Base-by-base conservation (phyloP, 106 monocot genomes). In the Posidonia australis region DNA sequence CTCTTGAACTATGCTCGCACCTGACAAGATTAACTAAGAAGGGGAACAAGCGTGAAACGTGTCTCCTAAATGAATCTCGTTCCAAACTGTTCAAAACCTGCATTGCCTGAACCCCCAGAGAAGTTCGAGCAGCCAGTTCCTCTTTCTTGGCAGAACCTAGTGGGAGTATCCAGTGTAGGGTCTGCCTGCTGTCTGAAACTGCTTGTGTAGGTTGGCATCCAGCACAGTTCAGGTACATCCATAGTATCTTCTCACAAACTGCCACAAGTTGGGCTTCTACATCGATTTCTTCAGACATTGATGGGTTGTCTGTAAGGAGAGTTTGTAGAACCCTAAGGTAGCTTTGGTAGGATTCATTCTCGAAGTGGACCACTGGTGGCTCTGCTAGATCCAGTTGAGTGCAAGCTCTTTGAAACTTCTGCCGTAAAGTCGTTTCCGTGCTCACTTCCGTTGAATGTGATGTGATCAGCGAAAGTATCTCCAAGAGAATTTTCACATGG, bases 351-450 rank as follows among this genome's bases (percentile, higher is more conserved):
- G 87, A 73, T 60, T 91, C 90, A 52, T 85, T 91, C 66, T 98
- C 87, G 46, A 91, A 91, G 68, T 85, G 87, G 22, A 98, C 84
- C 29, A 88, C 46, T 14, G 98, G 87, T 1, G 87, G 98, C 5
- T 91, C 82, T 27, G 90, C 61, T 1, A 84, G 77, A 68, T 98
- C 98, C 49, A 98, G 52, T 19, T 81, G 82, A 25, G 70, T 63
- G 48, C 87, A 98, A 30, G 84, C 82, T 62, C 73, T 81, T 54
- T 85, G 80, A 22, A 98, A 80, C 52, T 91, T 85, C 47, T 23
- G 63, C 14, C 58, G 87, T 5, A 91, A 41, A 26, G 53, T 26
- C 13, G 72, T 62, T 67, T 83, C 78, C 36, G 47, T 54, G 41
- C 45, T 74, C 66, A 87, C 62, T 62, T 78, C 79, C 28, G 75